Percentiles rank a stretch among this genome's conserved stretches.
phyloP scores from a whole-genome alignment of 169 alveolate species.

The Cytauxzoon felis region DNA sequence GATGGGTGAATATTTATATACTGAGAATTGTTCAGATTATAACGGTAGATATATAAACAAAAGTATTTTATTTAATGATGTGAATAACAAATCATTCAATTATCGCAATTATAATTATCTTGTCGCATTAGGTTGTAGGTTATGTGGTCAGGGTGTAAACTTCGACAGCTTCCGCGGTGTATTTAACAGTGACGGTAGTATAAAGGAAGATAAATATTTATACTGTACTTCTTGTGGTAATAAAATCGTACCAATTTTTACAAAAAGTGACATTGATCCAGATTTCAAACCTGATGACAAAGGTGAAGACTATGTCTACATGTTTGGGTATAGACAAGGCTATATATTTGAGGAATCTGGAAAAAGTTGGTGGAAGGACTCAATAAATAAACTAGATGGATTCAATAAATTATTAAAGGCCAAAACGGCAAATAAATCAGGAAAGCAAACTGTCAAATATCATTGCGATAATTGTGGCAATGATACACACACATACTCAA shows the following conservation, averaged over 20 bases:
- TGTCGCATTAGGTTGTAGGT: slow-evolving; percentile 54
- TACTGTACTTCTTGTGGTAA: slow-evolving; percentile 31
- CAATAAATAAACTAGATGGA: not conserved
- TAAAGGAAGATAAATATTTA: slow-evolving; percentile 10
- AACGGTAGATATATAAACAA: slow-evolving; percentile 6
- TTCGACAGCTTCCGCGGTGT: slow-evolving; percentile 26
- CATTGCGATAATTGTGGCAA: slow-evolving; percentile 79
- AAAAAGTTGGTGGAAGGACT: slow-evolving; percentile 74
- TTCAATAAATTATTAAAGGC: slow-evolving; percentile 35
- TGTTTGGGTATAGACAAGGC: slow-evolving; percentile 68
- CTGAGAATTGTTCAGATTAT: slow-evolving; percentile 34
- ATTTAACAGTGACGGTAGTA: slow-evolving; percentile 24
- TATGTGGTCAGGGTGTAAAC: slow-evolving; percentile 39
- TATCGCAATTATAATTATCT: slow-evolving; percentile 50
- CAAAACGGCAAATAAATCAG: slow-evolving; percentile 46
- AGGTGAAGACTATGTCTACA: slow-evolving; percentile 56
- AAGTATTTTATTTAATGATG: slow-evolving; percentile 13
- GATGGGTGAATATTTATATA: slow-evolving; percentile 49
- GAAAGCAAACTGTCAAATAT: slow-evolving; percentile 72
- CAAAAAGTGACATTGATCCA: slow-evolving; percentile 22
- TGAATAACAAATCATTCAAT: not conserved
- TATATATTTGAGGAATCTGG: slow-evolving; percentile 65
- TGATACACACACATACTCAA: slow-evolving; percentile 74
- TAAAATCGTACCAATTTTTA: slow-evolving; percentile 54
- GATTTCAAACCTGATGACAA: slow-evolving; percentile 5